phyloP scores from a whole-genome alignment of 1,139 yeast genomes.

The Zygosaccharomyces pseudobailii region DNA sequence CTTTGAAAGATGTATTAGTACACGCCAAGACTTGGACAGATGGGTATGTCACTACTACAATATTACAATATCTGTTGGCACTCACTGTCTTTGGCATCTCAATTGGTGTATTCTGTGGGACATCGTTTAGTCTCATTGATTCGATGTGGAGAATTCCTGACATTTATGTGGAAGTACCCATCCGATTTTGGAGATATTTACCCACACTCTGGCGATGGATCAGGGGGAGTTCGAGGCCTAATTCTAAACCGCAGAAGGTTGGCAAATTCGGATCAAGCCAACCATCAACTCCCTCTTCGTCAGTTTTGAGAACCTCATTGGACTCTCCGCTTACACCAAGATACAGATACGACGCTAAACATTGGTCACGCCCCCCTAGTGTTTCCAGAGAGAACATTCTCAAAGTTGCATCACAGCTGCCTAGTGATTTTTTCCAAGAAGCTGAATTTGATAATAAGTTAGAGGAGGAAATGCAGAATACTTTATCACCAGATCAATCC shows the following conservation, averaged over 20 bases:
- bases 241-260: background rate
- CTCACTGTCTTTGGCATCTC: constrained; percentile 16
- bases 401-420: constrained; percentile 21
- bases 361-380: constrained; percentile 12
- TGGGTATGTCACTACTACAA: constrained; percentile 13
- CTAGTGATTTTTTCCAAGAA: constrained; percentile 24
- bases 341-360: constrained; percentile 4
- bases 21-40: constrained; percentile 16
- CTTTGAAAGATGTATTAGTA: constrained; percentile 15
- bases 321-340: constrained; percentile 5
- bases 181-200: constrained; percentile 8
- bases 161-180: constrained; percentile 17
- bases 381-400: constrained; percentile 17
- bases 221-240: constrained; percentile 1
- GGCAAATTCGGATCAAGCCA: background rate
- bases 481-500: constrained; percentile 14
- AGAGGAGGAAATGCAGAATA: constrained; percentile 3
- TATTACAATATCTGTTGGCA: constrained; percentile 22
- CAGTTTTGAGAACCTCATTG: background rate
- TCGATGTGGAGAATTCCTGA: constrained; percentile 21
- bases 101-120: constrained; percentile 21
- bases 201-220: constrained; percentile 2
- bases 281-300: background rate
- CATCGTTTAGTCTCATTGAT: constrained; percentile 20
- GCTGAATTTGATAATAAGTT: constrained; percentile 4